phyloP scores from a whole-genome alignment of 73 alveolate species.

The Tetrahymena borealis region DNA sequence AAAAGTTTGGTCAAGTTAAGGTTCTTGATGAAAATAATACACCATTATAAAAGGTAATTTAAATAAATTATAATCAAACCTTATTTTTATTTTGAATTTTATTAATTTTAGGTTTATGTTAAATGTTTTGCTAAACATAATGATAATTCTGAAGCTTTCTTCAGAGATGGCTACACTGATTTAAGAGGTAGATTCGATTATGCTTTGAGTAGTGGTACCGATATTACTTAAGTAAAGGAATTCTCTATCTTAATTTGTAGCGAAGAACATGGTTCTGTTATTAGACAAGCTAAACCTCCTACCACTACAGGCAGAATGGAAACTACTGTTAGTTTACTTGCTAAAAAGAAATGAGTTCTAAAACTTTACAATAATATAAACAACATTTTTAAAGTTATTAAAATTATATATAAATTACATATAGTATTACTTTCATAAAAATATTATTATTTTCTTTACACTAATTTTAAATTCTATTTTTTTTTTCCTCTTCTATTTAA shows the following conservation, averaged over 20 bases:
- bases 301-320: not conserved
- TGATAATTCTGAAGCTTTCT: conserved; percentile 47
- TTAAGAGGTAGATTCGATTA: conserved; percentile 79
- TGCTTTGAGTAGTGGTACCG: conserved; percentile 59
- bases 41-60: not conserved
- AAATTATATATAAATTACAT: no score
- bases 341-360: not conserved
- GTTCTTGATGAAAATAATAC: conserved; percentile 25
- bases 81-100: conserved; percentile 42
- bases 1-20: conserved; percentile 70
- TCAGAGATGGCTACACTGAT: conserved; percentile 82
- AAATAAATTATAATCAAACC: not conserved
- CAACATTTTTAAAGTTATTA: no score
- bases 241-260: conserved; percentile 72
- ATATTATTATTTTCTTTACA: no score
- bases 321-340: not conserved
- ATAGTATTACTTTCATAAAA: no score
- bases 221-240: conserved; percentile 58
- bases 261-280: conserved; percentile 47
- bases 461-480: no score
- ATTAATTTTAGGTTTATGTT: conserved; percentile 62
- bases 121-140: conserved; percentile 62
- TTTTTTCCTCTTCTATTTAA: no score
- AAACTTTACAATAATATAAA: no score
- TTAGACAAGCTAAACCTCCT: not conserved